Evolutionary conservation across 441 rosid genomes (phyloP), one percentile per base, ranked within the genome.

Genomic region (Breynia disticha): DNA sequence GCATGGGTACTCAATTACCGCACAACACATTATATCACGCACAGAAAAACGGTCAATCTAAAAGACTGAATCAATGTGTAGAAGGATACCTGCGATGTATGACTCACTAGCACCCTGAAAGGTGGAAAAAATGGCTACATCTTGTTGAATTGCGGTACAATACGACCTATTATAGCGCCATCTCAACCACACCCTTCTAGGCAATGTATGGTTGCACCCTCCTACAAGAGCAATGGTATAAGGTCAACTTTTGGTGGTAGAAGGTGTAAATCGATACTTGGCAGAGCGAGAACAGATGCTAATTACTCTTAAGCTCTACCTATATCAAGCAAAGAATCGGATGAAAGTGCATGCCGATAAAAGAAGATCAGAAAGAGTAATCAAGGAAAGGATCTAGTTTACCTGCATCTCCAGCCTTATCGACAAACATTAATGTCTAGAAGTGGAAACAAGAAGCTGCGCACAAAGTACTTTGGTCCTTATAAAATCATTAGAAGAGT

Each of bases 101-200:
- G 10, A 11, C 11, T 4, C 5, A 5, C 5, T 2, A 6, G 0
- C n/a, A 19, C 2, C 46, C 49, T n/a, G 2, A 2, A 19, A 4
- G 7, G 0, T 35, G 41, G 39, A 0, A 1, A 1, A 13, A 16
- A 0, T 59, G 50, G 44, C n/a, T 50, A 0, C 2, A 18, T 0
- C 4, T 24, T 0, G 19, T 11, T 1, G 50, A 59, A 43, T 59
- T 22, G 41, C 50, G 50, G 42, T 59, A 59, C 11, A 59, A 41
- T 16, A 42, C 63, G 9, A 20, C 2, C 1, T 43, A n/a, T 13
- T 55, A 48, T 19, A 1, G 16, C 0, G 39, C 1, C 2, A 1
- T n/a, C 1, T 0, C 11, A 6, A 19, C 49, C 8, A 3, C 42
- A 6, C 56, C 50, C 0, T 59, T 50, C 20, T 3, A 28, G 7